A percentile compares a stretch with the other conserved stretches of the same genome.
phyloP scores from a whole-genome alignment of 345 rosid genomes.

The Excoecaria agallocha region DNA sequence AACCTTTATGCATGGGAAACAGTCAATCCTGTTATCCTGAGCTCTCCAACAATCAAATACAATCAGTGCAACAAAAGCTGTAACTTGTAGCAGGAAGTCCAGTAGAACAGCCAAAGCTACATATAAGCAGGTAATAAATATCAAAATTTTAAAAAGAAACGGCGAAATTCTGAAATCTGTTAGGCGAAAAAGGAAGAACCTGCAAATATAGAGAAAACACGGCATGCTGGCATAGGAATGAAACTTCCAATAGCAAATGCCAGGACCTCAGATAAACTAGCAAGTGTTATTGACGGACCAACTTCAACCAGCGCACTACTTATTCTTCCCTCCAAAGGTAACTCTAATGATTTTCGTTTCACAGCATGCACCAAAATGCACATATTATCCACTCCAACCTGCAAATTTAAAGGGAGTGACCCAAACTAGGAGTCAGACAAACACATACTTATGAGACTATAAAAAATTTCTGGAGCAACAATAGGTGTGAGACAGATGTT shows the following conservation, averaged over 20 bases:
- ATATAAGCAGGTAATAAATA: constrained; percentile 20
- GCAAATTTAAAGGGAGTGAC: constrained; percentile 12
- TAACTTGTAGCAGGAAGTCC: constrained; percentile 93
- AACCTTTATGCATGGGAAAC: constrained; percentile 80
- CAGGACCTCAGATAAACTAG: constrained; percentile 83
- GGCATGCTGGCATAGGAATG: constrained; percentile 96
- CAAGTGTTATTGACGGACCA: constrained; percentile 99
- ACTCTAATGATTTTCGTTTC: constrained; percentile 72
- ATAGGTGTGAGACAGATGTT: background rate
- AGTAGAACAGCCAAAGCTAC: constrained; percentile 91
- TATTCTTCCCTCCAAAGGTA: constrained; percentile 66
- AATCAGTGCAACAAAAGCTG: constrained; percentile 93
- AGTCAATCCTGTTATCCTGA: constrained; percentile 73
- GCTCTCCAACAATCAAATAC: constrained; percentile 77
- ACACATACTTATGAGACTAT: background rate
- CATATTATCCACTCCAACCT: constrained; percentile 99
- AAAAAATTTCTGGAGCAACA: background rate
- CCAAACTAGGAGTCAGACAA: background rate
- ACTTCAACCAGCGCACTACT: constrained; percentile 93
- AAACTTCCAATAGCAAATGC: constrained; percentile 97
- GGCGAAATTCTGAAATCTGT: constrained; percentile 1
- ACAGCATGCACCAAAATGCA: constrained; percentile 94
- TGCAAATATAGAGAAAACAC: constrained; percentile 98
- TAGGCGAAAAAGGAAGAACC: constrained; percentile 36
- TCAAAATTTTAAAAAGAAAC: background rate